Conservation (phyloP, 2,329 filamentous ascomycete genomes). For the Nothopassalora personata region DNA sequence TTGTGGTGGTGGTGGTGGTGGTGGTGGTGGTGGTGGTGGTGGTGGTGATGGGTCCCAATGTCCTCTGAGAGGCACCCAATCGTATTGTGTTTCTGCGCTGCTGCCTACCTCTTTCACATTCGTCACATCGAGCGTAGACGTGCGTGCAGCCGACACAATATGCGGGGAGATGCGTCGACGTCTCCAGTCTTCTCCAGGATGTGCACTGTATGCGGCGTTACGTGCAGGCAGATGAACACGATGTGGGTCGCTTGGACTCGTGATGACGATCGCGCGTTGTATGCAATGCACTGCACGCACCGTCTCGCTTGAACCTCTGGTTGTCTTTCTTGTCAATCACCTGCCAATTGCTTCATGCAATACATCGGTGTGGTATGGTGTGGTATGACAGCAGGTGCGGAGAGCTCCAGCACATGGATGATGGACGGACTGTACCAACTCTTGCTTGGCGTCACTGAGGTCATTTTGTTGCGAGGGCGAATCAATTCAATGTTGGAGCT, state of each 20-base stretch:
- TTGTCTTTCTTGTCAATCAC: not conserved
- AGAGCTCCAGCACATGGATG: not conserved
- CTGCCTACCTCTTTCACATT: not conserved
- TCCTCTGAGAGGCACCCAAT: no score
- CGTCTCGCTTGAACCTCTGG: not conserved
- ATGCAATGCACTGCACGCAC: not conserved
- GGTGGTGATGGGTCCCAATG: no score
- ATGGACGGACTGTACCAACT: not conserved
- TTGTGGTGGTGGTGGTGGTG: not conserved
- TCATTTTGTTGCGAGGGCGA: conserved; percentile 1
- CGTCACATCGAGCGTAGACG: no score
- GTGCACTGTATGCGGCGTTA: not conserved
- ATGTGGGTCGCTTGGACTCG: conserved; percentile 4
- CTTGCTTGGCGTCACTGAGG: not conserved
- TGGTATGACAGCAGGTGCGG: conserved; percentile 6
- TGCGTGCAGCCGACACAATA: no score
- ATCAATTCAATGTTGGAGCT: not conserved
- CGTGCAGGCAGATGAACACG: not conserved
- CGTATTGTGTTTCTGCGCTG: not conserved
- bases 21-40: not conserved
- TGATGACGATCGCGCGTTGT: conserved; percentile 3
- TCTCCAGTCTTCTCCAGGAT: no score
- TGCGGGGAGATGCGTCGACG: no score
- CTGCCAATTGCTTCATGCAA: not conserved
- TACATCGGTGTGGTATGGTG: not conserved